A percentile compares a stretch with the other conserved stretches of the same genome.
Evolutionary conservation across 192 early-diverging fungal genomes (phyloP).

Genomic region (Phycomyces nitens): DNA sequence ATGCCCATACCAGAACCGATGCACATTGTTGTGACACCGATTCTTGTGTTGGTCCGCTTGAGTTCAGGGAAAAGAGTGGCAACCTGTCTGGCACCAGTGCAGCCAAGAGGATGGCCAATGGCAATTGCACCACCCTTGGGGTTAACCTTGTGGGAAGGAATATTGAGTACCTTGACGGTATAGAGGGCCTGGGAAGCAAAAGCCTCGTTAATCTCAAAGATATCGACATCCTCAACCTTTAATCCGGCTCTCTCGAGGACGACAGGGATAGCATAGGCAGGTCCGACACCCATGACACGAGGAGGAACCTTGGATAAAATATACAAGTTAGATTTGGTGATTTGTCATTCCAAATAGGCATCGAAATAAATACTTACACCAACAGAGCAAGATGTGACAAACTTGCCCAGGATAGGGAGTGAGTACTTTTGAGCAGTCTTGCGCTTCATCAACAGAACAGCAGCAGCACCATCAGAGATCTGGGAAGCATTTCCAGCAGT

Average conservation of each 20-base stretch:
- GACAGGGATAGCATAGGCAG: conserved; percentile 89
- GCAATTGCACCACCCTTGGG: conserved; percentile 98
- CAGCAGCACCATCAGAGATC: conserved; percentile 97
- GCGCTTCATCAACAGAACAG: conserved; percentile 92
- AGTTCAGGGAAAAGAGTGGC: conserved; percentile 93
- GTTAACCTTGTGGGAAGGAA: conserved; percentile 91
- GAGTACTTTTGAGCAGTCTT: conserved; percentile 84
- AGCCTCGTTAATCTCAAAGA: conserved; percentile 96
- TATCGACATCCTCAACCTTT: conserved; percentile 72
- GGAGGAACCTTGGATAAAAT: conserved; percentile 55
- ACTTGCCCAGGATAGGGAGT: conserved; percentile 82
- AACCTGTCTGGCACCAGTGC: conserved; percentile 95
- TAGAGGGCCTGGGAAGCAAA: conserved; percentile 97
- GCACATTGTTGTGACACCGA: conserved; percentile 90
- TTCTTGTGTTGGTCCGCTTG: conserved; percentile 76
- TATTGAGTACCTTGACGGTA: conserved; percentile 82
- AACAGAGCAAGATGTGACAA: conserved; percentile 79
- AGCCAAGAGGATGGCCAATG: conserved; percentile 88
- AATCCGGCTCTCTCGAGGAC: conserved; percentile 80
- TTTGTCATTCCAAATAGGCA: too few relatives aligned
- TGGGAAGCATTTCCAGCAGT: conserved; percentile 97
- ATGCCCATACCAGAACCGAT: conserved; percentile 86
- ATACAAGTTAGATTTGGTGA: too few relatives aligned
- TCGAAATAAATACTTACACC: conserved; percentile 47
- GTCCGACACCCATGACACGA: conserved; percentile 95